Percentiles rank a stretch among this genome's conserved stretches.
Conservation (phyloP, 768 basidiomycete species). For the Hericium rajendrae region DNA sequence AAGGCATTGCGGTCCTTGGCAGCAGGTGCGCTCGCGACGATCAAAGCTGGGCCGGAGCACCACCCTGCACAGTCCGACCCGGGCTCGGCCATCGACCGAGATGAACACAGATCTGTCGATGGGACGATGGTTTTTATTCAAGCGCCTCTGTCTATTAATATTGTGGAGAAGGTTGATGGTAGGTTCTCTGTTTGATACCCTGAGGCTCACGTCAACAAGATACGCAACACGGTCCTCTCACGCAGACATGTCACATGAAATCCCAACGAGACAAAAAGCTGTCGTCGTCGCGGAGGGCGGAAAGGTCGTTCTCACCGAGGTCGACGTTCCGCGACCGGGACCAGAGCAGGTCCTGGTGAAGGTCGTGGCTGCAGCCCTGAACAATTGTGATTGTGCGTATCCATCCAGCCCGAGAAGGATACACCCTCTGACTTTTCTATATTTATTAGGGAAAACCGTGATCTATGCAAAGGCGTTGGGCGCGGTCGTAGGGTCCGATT, state of each 20-base stretch:
- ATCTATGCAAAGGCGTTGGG: background rate
- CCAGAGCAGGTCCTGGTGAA: background rate
- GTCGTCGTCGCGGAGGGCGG: background rate
- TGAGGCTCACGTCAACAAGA: no score
- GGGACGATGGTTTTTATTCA: no score
- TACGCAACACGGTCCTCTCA: no score
- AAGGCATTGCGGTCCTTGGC: no score
- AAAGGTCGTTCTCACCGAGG: background rate
- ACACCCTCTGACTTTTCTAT: background rate
- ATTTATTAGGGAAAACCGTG: background rate
- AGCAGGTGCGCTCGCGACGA: no score
- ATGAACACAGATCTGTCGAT: no score
- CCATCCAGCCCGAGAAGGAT: background rate
- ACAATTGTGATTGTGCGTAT: background rate
- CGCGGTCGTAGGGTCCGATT: constrained; percentile 8
- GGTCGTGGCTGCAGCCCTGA: constrained; percentile 1
- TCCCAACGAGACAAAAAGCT: background rate
- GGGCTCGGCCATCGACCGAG: no score
- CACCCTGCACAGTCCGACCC: no score
- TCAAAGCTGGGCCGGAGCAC: no score
- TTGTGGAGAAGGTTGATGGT: no score
- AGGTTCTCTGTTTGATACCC: no score
- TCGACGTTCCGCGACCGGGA: background rate
- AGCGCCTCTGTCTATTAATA: no score
- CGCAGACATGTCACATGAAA: background rate